Conservation (phyloP, 768 basidiomycete species). For the Boletus fagicola region DNA sequence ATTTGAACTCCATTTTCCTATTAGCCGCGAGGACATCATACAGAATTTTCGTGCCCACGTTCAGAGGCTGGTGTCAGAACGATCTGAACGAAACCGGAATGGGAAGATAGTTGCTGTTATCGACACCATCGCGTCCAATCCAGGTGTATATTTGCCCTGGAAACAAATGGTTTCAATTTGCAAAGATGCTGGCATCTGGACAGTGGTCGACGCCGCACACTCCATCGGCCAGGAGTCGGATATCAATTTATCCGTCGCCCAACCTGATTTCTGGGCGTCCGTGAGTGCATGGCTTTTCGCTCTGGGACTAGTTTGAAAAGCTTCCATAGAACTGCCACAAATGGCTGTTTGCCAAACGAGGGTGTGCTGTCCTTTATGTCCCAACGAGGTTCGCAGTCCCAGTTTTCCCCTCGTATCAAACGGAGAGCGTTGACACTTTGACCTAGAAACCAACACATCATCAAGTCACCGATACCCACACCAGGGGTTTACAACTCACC, state of each 20-base stretch:
- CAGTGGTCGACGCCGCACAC: background rate
- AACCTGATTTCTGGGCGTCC: background rate
- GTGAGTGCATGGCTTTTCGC: background rate
- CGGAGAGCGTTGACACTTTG: background rate
- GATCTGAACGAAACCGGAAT: background rate
- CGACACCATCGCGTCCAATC: background rate
- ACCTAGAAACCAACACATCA: background rate
- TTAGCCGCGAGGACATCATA: background rate
- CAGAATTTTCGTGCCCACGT: background rate
- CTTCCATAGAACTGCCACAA: background rate
- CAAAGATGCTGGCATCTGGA: background rate
- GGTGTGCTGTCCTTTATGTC: background rate
- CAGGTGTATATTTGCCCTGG: background rate
- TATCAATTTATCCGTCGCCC: background rate
- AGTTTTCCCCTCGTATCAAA: background rate
- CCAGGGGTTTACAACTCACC: background rate
- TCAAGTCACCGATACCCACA: background rate
- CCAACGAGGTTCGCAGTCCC: background rate
- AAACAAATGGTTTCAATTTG: background rate
- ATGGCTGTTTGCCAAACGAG: background rate
- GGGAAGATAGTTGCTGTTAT: background rate
- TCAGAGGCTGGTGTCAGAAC: background rate
- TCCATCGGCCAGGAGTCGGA: background rate
- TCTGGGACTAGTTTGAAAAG: background rate
- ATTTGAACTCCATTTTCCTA: background rate